Conservation (phyloP, 2,329 filamentous ascomycete genomes). For the Tetracladium maxilliforme region DNA sequence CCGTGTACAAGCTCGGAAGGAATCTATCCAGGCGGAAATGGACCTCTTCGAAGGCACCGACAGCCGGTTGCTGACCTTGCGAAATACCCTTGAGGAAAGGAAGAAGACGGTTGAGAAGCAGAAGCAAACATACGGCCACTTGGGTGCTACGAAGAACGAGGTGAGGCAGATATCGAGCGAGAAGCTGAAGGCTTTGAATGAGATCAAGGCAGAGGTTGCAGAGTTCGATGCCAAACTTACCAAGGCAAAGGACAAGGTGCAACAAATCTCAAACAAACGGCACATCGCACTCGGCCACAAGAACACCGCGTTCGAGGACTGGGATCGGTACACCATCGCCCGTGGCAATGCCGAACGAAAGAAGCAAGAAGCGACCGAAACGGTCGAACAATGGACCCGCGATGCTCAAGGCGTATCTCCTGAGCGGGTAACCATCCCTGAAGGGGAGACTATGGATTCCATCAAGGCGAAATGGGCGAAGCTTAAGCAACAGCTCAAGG, state of each 20-base stretch:
- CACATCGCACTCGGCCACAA: constrained; percentile 41
- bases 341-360: constrained; percentile 29
- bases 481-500: constrained; percentile 41
- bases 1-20: too few relatives aligned
- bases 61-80: too few relatives aligned
- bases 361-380: constrained; percentile 26
- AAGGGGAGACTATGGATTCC: constrained; percentile 45
- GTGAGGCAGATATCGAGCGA: constrained; percentile 18
- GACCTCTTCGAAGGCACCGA: too few relatives aligned
- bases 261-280: constrained; percentile 30
- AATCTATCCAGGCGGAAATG: too few relatives aligned
- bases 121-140: constrained; percentile 21
- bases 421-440: constrained; percentile 44
- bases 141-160: constrained; percentile 21
- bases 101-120: too few relatives aligned
- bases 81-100: too few relatives aligned
- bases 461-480: constrained; percentile 38
- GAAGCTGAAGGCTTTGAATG: constrained; percentile 16
- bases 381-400: constrained; percentile 35
- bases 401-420: constrained; percentile 38
- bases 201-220: constrained; percentile 20
- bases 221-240: constrained; percentile 25
- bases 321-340: constrained; percentile 31
- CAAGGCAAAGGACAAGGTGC: constrained; percentile 40
- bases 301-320: constrained; percentile 38